Conservation (phyloP, 2,329 filamentous ascomycete genomes). For the Fusarium azukiicola region DNA sequence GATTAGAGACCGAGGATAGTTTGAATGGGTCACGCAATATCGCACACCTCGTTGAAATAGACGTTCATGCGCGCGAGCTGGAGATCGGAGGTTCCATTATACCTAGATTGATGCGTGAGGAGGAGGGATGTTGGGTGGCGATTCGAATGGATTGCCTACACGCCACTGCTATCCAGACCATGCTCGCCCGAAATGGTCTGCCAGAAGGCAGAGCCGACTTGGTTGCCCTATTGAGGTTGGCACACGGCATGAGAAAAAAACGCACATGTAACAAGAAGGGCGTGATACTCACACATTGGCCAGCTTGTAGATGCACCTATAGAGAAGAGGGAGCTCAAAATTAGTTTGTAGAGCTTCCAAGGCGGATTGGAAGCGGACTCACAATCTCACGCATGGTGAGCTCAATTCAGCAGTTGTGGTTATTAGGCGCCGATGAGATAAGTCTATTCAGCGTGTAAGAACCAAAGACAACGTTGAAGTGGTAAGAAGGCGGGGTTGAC, state of each 20-base stretch:
- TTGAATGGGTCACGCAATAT: conserved; percentile 54
- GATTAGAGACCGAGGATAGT: neutral
- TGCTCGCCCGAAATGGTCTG: conserved; percentile 93
- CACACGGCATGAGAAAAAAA: conserved; percentile 59
- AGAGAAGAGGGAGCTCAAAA: conserved; percentile 72
- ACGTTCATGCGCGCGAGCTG: conserved; percentile 99
- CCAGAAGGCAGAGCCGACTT: conserved; percentile 99
- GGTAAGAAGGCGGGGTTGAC: conserved; percentile 28
- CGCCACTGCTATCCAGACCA: conserved; percentile 96
- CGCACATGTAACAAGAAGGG: conserved; percentile 12
- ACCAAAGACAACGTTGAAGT: conserved; percentile 20
- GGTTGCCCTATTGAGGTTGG: conserved; percentile 88
- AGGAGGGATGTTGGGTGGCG: neutral
- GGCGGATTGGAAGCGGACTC: conserved; percentile 61
- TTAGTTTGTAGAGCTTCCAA: conserved; percentile 69
- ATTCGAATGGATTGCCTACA: conserved; percentile 72
- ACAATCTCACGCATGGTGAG: conserved; percentile 80
- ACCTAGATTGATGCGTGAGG: conserved; percentile 13
- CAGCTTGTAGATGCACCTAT: conserved; percentile 99
- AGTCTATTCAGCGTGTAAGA: conserved; percentile 13
- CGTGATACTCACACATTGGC: conserved; percentile 90
- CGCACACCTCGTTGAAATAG: conserved; percentile 90
- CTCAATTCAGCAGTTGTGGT: conserved; percentile 16
- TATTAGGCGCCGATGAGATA: conserved; percentile 20
- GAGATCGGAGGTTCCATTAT: conserved; percentile 98